Conservation (phyloP, 2,329 filamentous ascomycete genomes). For the Apiospora phragmitis region DNA sequence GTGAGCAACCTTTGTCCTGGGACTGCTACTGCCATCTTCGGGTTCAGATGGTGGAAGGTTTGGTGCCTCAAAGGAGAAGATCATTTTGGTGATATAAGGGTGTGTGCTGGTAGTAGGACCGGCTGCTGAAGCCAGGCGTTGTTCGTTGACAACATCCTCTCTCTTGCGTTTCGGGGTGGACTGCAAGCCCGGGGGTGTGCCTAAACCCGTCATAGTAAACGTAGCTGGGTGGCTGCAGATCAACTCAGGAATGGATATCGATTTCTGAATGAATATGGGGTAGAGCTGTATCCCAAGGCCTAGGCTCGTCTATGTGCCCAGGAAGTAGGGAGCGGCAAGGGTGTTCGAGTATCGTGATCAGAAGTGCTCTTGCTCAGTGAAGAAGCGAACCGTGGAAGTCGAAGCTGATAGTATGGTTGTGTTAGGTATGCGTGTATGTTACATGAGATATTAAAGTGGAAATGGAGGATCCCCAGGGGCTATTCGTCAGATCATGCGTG, state of each 20-base stretch:
- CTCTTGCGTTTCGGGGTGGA: slow-evolving; percentile 50
- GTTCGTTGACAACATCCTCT: slow-evolving; percentile 32
- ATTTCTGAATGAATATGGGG: slow-evolving; percentile 16
- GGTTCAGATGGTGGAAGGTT: slow-evolving; percentile 18
- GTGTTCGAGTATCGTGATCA: not conserved
- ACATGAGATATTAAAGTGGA: not conserved
- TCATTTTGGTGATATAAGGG: slow-evolving; percentile 24
- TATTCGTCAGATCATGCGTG: not conserved
- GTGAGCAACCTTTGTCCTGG: slow-evolving; percentile 52
- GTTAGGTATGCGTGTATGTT: not conserved
- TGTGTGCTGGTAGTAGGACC: not conserved
- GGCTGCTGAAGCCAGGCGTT: slow-evolving; percentile 9
- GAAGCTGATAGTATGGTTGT: not conserved
- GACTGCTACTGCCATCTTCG: slow-evolving; percentile 52
- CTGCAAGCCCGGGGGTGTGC: slow-evolving; percentile 10
- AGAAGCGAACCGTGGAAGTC: not conserved
- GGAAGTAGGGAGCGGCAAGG: not conserved
- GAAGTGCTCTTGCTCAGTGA: not conserved
- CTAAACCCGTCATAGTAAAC: not conserved
- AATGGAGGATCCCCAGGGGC: not conserved
- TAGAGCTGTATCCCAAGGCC: not conserved
- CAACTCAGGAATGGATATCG: slow-evolving; percentile 17
- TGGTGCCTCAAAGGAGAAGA: slow-evolving; percentile 48
- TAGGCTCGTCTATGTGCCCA: not conserved
- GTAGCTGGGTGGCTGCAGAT: slow-evolving; percentile 1